A percentile compares a stretch with the other conserved stretches of the same genome.
phyloP scores from a whole-genome alignment of 495 filamentous ascomycete genomes.

The Lindgomyces ingoldianus region DNA sequence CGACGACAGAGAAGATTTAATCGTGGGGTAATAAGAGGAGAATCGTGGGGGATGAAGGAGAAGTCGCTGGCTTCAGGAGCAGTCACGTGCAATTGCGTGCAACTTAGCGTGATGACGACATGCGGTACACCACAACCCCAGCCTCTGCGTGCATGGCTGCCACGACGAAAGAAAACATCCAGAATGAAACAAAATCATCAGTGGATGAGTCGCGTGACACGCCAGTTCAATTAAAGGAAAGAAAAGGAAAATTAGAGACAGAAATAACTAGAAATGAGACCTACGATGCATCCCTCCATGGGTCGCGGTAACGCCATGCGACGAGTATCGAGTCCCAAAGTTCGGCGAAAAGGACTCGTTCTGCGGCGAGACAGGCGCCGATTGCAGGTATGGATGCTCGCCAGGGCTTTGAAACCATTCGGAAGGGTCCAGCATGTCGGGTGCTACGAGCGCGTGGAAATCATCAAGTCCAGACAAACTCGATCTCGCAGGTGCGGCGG shows the following conservation, averaged over 20 bases:
- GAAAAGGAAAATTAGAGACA: neutral
- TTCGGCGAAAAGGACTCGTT: conserved; percentile 8
- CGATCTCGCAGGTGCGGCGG: conserved; percentile 25
- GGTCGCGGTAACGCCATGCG: conserved; percentile 10
- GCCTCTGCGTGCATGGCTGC: neutral
- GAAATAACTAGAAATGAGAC: neutral
- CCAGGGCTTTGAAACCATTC: conserved; percentile 20
- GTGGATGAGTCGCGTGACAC: neutral
- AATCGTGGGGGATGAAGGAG: conserved; percentile 18
- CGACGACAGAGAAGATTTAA: neutral
- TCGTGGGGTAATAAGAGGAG: conserved; percentile 12
- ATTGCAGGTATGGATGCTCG: neutral
- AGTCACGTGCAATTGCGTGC: conserved; percentile 30
- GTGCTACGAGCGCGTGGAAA: conserved; percentile 7
- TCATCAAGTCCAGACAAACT: conserved; percentile 37
- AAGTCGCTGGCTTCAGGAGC: neutral
- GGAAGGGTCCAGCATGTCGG: conserved; percentile 19
- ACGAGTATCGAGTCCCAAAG: conserved; percentile 6
- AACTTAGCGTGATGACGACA: conserved; percentile 25
- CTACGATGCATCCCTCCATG: conserved; percentile 7
- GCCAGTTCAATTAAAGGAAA: neutral
- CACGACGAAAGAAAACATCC: neutral
- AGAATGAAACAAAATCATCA: neutral
- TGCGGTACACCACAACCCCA: conserved; percentile 10
- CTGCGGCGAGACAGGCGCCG: conserved; percentile 10